phyloP scores from a whole-genome alignment of 2,329 filamentous ascomycete genomes.

The Aspergillus ruber region DNA sequence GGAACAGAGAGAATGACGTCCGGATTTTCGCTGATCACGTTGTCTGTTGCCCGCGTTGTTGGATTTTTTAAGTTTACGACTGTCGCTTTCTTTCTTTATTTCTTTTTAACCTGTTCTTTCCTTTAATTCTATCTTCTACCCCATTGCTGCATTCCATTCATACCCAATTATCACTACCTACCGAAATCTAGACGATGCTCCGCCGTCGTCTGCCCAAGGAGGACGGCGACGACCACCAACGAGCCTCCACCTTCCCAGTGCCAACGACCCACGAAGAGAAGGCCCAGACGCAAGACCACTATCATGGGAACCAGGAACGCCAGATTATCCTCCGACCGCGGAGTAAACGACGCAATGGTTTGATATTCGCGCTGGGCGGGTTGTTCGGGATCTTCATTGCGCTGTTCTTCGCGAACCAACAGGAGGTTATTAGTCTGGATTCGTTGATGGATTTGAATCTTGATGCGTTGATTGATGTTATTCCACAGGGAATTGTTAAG shows the following conservation, averaged over 20 bases:
- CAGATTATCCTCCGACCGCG: slow-evolving; percentile 32
- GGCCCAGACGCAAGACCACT: slow-evolving; percentile 3
- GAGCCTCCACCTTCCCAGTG: slow-evolving; percentile 3
- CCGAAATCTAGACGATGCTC: slow-evolving; percentile 20
- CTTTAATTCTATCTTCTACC: neutral
- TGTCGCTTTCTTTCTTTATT: no score
- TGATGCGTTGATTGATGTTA: slow-evolving; percentile 76
- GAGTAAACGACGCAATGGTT: slow-evolving; percentile 67
- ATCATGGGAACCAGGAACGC: slow-evolving; percentile 10
- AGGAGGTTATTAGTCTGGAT: slow-evolving; percentile 83
- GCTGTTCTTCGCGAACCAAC: slow-evolving; percentile 80
- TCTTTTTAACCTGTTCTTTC: no score
- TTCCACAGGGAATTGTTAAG: slow-evolving; percentile 76
- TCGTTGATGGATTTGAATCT: slow-evolving; percentile 65
- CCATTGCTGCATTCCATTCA: neutral
- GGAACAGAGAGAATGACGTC: neutral
- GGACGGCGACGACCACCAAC: slow-evolving; percentile 13
- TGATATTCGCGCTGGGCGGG: slow-evolving; percentile 82
- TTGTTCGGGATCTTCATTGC: slow-evolving; percentile 86
- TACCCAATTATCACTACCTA: neutral
- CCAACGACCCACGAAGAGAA: neutral
- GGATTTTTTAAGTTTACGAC: no score
- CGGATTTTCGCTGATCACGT: slow-evolving; percentile 17
- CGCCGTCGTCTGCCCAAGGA: slow-evolving; percentile 38
- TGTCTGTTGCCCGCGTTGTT: slow-evolving; percentile 3